Evolutionary conservation across 2,329 filamentous ascomycete genomes (phyloP), one percentile per base, ranked within the genome.

Genomic region (Tolypocladium paradoxum): DNA sequence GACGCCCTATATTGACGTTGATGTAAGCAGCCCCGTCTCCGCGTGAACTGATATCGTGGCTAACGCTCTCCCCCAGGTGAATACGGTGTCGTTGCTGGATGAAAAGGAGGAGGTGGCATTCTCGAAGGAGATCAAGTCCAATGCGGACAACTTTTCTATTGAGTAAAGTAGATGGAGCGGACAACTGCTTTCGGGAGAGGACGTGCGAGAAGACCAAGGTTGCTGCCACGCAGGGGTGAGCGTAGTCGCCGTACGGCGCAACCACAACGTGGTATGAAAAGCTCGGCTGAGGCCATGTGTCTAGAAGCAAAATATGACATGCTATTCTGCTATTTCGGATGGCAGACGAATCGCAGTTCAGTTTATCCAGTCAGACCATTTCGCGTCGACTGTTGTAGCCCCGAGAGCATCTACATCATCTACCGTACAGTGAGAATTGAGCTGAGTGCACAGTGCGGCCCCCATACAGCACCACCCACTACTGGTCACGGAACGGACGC

Each of bases 1-100:
- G 43, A 82, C 79, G 54, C 92, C 93, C 31, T 96, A 89, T 69
- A 81, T 97, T 50, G 90, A 96, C 63, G 88, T 99, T 58, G 90
- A 96, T 73, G 92, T 97, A 77, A 85, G 87, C 81, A 57, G 8
- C 27, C 24, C 6, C 16, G 18, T 4, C 4, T 6, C 18, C 8
- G 12, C 16, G 18, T 38, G 43, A 18, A 16, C 7, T 43, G 46
- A 20, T 55, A 12, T 52, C 58, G 49, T 55, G 53, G 22, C 62
- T 69, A 68, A 67, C 56, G 52, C 53, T 18, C 48, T 22, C 11
- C 49, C 49, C 2, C 33, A 65, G 87, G 85, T 91, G 50, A 75
- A 76, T 3, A 79, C 82, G 47, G 86, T 92, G 27, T 80, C 80
- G 29, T 72, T 93, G 61, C 64, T 91, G 53, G 87, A 89, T 58